Evolutionary conservation across 345 rosid genomes (phyloP).

Genomic region (Stellera chamaejasme): DNA sequence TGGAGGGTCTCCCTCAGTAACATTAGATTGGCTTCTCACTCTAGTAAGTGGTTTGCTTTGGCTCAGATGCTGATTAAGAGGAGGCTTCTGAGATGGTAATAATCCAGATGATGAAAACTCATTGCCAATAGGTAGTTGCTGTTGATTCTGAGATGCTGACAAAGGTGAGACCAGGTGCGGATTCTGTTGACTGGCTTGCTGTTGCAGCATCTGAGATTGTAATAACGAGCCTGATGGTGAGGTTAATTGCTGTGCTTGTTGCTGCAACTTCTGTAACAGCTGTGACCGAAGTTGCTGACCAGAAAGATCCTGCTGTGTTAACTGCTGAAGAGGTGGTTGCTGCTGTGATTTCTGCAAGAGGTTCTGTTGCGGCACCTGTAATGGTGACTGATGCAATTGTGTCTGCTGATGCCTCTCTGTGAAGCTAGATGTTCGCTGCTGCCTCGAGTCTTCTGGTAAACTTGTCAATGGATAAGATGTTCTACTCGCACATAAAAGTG

Average conservation of each 20-base stretch:
- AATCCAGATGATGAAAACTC: constrained; percentile 46
- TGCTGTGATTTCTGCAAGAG: constrained; percentile 52
- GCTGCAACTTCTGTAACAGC: constrained; percentile 55
- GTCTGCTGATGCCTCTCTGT: constrained; percentile 55
- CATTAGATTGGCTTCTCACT: constrained; percentile 54
- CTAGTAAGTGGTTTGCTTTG: constrained; percentile 40
- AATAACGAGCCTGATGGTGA: constrained; percentile 47
- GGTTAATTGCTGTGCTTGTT: constrained; percentile 51
- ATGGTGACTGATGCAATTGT: constrained; percentile 45
- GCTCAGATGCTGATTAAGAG: constrained; percentile 45
- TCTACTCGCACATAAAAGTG: constrained; percentile 33
- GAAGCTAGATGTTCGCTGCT: constrained; percentile 48
- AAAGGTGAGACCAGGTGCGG: constrained; percentile 43
- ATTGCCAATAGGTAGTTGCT: constrained; percentile 46
- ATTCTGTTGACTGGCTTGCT: constrained; percentile 40
- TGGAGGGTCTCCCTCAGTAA: constrained; percentile 89
- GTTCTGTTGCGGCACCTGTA: constrained; percentile 45
- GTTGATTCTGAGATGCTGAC: constrained; percentile 51
- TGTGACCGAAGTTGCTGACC: constrained; percentile 81
- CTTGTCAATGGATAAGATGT: constrained; percentile 44
- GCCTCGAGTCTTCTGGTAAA: constrained; percentile 54
- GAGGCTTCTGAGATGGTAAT: constrained; percentile 49
- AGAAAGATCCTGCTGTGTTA: constrained; percentile 54
- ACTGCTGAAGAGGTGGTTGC: constrained; percentile 47
- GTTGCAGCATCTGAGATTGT: constrained; percentile 70